These are phyloP conservation scores for Lasiosphaeria hispida DNA, from an alignment of 495 filamentous ascomycete genomes.

Conservation along the genomic window DNA sequence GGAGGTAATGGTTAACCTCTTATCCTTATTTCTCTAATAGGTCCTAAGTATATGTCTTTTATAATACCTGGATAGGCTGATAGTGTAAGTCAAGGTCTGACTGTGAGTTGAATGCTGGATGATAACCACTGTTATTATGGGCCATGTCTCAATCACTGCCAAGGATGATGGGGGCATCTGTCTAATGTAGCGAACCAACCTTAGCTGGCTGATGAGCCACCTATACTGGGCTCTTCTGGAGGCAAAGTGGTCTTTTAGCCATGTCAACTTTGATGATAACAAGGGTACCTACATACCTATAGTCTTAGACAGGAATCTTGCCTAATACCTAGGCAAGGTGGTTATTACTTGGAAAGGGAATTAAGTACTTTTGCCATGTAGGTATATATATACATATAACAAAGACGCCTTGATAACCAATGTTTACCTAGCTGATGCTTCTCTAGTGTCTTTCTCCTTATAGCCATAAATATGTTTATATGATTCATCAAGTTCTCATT, in stretches of 20 bases:
- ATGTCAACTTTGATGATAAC: neutral
- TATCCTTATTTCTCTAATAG: constrained; percentile 7
- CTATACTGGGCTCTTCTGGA: constrained; percentile 25
- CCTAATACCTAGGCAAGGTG: constrained; percentile 5
- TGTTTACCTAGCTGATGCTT: neutral
- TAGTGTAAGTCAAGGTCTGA: neutral
- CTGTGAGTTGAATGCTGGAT: constrained; percentile 1
- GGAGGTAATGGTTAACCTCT: constrained; percentile 9
- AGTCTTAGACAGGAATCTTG: constrained; percentile 2
- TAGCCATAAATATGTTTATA: constrained; percentile 2
- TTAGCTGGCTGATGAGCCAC: constrained; percentile 7
- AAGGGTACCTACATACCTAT: neutral
- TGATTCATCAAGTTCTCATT: constrained; percentile 5
- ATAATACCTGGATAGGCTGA: neutral
- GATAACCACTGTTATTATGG: constrained; percentile 1
- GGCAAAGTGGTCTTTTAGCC: constrained; percentile 2
- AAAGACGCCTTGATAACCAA: neutral
- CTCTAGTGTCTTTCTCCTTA: neutral
- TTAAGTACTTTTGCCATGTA: neutral
- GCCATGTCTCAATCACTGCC: constrained; percentile 2
- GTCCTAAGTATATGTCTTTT: constrained; percentile 11
- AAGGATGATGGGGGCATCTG: constrained; percentile 11
- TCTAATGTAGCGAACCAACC: neutral
- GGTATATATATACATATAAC: neutral
- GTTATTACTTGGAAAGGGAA: constrained; percentile 7